A percentile compares a stretch with the other conserved stretches of the same genome.
These are phyloP conservation scores for Cryptosporidium baileyi DNA, from an alignment of 169 alveolate species.

Conservation along the genomic window DNA sequence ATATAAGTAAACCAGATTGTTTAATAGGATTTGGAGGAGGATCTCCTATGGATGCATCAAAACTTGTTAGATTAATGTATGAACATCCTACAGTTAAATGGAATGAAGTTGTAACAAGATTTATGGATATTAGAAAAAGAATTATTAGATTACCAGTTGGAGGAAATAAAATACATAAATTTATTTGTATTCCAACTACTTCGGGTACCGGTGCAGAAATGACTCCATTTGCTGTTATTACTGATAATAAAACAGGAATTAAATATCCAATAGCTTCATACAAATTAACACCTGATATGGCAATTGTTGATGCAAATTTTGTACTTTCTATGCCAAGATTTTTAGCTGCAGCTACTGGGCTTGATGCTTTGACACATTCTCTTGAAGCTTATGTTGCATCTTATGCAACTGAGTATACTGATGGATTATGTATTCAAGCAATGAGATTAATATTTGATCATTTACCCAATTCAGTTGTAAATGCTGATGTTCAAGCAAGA, in stretches of 20 bases:
- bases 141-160: conserved; percentile 44
- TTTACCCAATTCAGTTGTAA: conserved; percentile 25
- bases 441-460: conserved; percentile 61
- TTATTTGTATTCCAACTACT: conserved; percentile 69
- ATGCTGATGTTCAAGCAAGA: conserved; percentile 48
- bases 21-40: conserved; percentile 71
- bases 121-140: conserved; percentile 70
- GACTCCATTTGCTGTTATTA: conserved; percentile 72
- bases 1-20: conserved; percentile 64
- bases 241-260: conserved; percentile 62
- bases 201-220: conserved; percentile 72
- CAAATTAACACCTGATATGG: conserved; percentile 70
- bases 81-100: conserved; percentile 68
- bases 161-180: conserved; percentile 58
- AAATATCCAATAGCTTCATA: conserved; percentile 69
- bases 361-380: conserved; percentile 71
- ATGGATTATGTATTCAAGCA: conserved; percentile 67
- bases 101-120: conserved; percentile 62
- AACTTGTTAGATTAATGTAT: conserved; percentile 67
- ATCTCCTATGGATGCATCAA: conserved; percentile 72
- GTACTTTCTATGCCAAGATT: conserved; percentile 70
- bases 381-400: conserved; percentile 69
- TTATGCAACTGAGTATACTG: conserved; percentile 67
- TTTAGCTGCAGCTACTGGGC: conserved; percentile 70
- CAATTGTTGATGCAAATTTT: conserved; percentile 69